Conservation (phyloP, 106 monocot genomes). For the Triglochin maritima region DNA sequence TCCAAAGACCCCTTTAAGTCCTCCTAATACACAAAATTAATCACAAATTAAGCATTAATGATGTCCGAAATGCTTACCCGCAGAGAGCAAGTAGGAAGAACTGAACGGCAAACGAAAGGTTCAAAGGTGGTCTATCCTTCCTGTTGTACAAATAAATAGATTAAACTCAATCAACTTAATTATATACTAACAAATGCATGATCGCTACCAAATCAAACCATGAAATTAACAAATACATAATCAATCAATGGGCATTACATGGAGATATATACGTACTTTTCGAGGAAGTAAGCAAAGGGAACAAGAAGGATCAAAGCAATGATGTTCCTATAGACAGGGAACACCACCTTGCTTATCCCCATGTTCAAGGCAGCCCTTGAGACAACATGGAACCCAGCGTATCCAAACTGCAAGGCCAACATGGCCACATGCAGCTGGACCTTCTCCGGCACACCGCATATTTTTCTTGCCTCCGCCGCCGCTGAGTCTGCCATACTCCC, state of each 20-base stretch:
- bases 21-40: not conserved
- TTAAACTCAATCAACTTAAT: not conserved
- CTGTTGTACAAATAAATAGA: conserved; percentile 13
- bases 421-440: conserved; percentile 68
- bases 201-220: too few species aligned
- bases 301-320: conserved; percentile 70
- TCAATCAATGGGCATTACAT: not conserved
- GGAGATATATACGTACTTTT: conserved; percentile 40
- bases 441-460: conserved; percentile 60
- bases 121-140: conserved; percentile 53
- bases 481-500: conserved; percentile 28
- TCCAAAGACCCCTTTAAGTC: too few species aligned
- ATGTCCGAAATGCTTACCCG: conserved; percentile 26
- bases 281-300: conserved; percentile 91
- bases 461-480: conserved; percentile 8
- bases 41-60: not conserved
- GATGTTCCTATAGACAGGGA: conserved; percentile 85
- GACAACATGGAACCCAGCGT: conserved; percentile 83
- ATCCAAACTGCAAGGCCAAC: conserved; percentile 73
- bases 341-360: conserved; percentile 86
- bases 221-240: too few species aligned
- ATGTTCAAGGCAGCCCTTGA: conserved; percentile 73
- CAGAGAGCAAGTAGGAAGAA: conserved; percentile 64
- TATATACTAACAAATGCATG: too few species aligned
- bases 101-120: conserved; percentile 36